Evolutionary conservation across 768 basidiomycete species (phyloP).

Genomic region (Pleurotus cornucopiae): DNA sequence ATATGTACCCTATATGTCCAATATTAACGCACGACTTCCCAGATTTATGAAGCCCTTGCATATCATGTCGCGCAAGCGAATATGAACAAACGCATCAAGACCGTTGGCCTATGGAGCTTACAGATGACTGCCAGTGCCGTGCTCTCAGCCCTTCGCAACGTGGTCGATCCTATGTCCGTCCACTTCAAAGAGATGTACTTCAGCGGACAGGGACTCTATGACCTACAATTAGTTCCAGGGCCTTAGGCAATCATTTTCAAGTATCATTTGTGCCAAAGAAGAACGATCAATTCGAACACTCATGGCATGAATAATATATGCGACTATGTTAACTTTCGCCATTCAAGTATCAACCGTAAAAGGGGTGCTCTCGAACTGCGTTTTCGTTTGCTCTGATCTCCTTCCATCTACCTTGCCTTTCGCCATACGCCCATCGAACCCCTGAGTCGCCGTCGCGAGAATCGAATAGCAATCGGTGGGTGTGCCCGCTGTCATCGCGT

Average conservation of each 20-base stretch:
- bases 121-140: constrained; percentile 92
- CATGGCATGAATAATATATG: neutral
- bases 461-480: neutral
- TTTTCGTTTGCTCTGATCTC: neutral
- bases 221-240: constrained; percentile 4
- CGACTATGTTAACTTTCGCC: neutral
- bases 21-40: constrained; percentile 5
- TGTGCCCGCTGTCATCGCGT: neutral
- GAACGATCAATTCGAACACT: neutral
- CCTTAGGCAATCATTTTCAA: neutral
- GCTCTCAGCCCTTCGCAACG: constrained; percentile 68
- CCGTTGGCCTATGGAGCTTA: constrained; percentile 90
- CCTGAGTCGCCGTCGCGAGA: neutral
- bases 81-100: constrained; percentile 84
- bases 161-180: constrained; percentile 65
- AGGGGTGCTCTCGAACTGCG: neutral
- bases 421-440: neutral
- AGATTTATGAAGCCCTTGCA: constrained; percentile 91
- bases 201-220: constrained; percentile 24
- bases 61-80: constrained; percentile 91
- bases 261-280: too few relatives aligned
- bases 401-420: neutral
- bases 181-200: constrained; percentile 42
- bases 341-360: neutral
- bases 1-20: neutral